These are phyloP conservation scores for Lasiosphaeria ovina DNA, from an alignment of 495 filamentous ascomycete genomes.

Conservation along the genomic window DNA sequence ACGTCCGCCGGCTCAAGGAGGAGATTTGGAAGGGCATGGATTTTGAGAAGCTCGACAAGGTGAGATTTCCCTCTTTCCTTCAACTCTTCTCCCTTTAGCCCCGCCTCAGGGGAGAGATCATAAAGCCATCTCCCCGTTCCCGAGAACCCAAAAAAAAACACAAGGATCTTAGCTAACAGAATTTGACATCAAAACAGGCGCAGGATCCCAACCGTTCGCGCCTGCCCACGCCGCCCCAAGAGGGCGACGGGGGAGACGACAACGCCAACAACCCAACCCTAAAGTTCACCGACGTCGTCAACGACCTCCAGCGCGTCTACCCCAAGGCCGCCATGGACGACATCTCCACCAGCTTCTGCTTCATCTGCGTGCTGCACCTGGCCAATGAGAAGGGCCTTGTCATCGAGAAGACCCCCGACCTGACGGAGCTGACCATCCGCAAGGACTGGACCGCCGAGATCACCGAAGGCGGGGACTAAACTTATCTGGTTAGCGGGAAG, in stretches of 20 bases:
- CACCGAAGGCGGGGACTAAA: slow-evolving; percentile 34
- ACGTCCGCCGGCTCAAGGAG: slow-evolving; percentile 88
- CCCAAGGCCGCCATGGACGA: slow-evolving; percentile 79
- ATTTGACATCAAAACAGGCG: slow-evolving; percentile 3
- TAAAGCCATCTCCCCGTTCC: not conserved
- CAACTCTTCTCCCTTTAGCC: not conserved
- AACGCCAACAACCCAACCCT: slow-evolving; percentile 37
- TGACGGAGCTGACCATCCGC: slow-evolving; percentile 56
- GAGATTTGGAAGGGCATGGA: slow-evolving; percentile 94
- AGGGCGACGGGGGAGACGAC: slow-evolving; percentile 30
- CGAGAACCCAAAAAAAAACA: not conserved
- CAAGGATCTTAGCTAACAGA: not conserved
- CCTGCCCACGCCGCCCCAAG: slow-evolving; percentile 11
- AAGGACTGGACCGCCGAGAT: slow-evolving; percentile 58
- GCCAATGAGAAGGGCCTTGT: slow-evolving; percentile 96
- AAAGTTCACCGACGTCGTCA: slow-evolving; percentile 89
- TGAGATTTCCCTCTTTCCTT: slow-evolving; percentile 28
- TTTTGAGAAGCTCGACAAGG: slow-evolving; percentile 47
- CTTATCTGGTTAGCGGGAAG: no score
- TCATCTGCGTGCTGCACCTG: slow-evolving; percentile 93
- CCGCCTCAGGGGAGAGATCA: no score
- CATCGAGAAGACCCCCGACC: slow-evolving; percentile 55
- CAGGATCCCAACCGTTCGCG: slow-evolving; percentile 8
- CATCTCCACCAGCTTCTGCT: slow-evolving; percentile 95
- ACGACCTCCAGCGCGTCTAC: slow-evolving; percentile 81